Evolutionary conservation across 371 early-diverging fungal genomes (phyloP).

Genomic region (Rhizomucor pusillus): DNA sequence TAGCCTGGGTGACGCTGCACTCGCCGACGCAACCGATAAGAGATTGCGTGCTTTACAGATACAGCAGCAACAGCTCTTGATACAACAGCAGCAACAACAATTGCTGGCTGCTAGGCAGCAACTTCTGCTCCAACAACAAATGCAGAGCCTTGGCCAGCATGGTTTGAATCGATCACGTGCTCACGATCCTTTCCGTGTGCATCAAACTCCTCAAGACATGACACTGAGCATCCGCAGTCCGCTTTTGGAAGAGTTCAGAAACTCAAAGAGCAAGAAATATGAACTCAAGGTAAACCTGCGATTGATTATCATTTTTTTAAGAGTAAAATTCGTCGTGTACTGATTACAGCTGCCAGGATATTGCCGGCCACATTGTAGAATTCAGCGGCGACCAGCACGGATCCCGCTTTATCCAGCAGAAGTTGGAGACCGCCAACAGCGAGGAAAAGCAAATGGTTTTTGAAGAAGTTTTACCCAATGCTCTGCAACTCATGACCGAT

Average conservation of each 20-base stretch:
- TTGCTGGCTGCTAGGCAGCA: slow-evolving; percentile 51
- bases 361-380: slow-evolving; percentile 91
- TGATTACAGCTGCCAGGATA: slow-evolving; percentile 58
- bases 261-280: slow-evolving; percentile 90
- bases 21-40: slow-evolving; percentile 30
- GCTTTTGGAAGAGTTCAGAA: slow-evolving; percentile 92
- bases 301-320: not conserved
- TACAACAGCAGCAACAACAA: slow-evolving; percentile 56
- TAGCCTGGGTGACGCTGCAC: not conserved
- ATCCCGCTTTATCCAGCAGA: slow-evolving; percentile 99
- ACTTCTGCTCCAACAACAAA: slow-evolving; percentile 54
- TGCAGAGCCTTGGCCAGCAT: slow-evolving; percentile 23
- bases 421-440: slow-evolving; percentile 90
- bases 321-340: no score
- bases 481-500: slow-evolving; percentile 97
- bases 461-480: slow-evolving; percentile 91
- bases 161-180: slow-evolving; percentile 28
- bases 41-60: slow-evolving; percentile 54
- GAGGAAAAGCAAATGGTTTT: slow-evolving; percentile 98
- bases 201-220: slow-evolving; percentile 29
- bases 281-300: slow-evolving; percentile 67
- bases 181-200: slow-evolving; percentile 10
- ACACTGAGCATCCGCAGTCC: slow-evolving; percentile 69
- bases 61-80: slow-evolving; percentile 38
- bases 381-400: slow-evolving; percentile 99